Evolutionary conservation across 2,329 filamentous ascomycete genomes (phyloP).

Genomic region (Akanthomyces uredinophilus): DNA sequence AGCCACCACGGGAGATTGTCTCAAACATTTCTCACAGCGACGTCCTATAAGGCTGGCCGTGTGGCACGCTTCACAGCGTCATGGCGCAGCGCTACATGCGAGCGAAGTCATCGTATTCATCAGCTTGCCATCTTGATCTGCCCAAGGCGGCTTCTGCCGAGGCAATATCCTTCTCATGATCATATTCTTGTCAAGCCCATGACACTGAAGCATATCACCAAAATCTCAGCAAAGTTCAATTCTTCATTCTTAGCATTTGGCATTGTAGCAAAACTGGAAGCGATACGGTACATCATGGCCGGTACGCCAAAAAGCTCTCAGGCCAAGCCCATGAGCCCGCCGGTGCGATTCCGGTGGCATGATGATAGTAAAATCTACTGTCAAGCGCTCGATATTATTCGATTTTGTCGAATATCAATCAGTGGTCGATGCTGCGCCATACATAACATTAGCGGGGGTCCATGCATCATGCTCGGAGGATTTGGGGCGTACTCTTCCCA

Average conservation of each 20-base stretch:
- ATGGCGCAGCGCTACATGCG: too few relatives aligned
- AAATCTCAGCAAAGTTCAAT: not conserved
- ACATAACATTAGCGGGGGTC: slow-evolving; percentile 5
- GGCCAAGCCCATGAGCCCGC: not conserved
- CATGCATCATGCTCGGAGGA: not conserved
- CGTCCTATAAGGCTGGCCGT: too few relatives aligned
- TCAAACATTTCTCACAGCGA: too few relatives aligned
- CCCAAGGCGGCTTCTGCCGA: too few relatives aligned
- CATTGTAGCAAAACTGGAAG: not conserved
- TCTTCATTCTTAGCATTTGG: not conserved
- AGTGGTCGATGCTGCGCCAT: slow-evolving; percentile 38
- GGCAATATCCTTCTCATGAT: too few relatives aligned
- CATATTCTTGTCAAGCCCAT: not conserved
- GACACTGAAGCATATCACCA: not conserved
- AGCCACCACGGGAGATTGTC: too few relatives aligned
- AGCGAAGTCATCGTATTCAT: not conserved
- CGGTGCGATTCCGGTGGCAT: not conserved
- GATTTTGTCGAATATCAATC: not conserved
- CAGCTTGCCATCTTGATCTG: too few relatives aligned
- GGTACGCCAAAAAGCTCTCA: not conserved
- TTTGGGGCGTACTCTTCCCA: slow-evolving; percentile 68
- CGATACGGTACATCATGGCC: not conserved
- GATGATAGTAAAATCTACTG: not conserved
- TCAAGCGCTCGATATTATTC: not conserved
- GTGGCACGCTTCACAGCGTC: too few relatives aligned